Conservation (phyloP, 192 early-diverging fungal species). For the Coemansia sp. region DNA sequence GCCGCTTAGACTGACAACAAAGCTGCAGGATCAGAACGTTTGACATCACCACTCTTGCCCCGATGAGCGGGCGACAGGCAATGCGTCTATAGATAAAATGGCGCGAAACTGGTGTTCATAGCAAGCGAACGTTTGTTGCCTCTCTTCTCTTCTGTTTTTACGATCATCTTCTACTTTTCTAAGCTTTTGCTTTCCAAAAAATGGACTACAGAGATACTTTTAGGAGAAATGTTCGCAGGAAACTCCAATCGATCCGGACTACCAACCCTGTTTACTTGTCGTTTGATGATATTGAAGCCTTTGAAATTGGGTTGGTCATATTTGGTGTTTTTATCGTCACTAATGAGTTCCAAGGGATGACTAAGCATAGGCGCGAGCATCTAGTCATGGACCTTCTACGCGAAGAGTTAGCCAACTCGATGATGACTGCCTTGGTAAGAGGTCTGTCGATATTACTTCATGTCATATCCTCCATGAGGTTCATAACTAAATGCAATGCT, state of each 20-base stretch:
- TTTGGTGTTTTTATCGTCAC: background rate
- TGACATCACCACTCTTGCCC: too few relatives aligned
- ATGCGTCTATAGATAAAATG: too few relatives aligned
- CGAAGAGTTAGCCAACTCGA: background rate
- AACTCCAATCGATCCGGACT: background rate
- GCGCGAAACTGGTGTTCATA: background rate
- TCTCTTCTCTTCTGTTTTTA: background rate
- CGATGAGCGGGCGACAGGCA: too few relatives aligned
- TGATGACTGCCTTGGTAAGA: background rate
- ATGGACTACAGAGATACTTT: background rate
- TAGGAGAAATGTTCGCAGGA: background rate
- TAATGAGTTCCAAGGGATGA: background rate
- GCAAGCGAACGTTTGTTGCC: background rate
- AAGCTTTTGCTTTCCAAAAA: background rate
- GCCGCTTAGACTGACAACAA: background rate
- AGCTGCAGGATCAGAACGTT: background rate
- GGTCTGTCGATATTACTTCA: background rate
- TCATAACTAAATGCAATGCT: background rate
- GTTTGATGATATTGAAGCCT: background rate
- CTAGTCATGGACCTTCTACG: too few relatives aligned
- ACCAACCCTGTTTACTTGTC: background rate
- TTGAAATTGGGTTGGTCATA: background rate
- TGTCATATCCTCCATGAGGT: too few relatives aligned
- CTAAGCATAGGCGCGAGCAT: background rate
- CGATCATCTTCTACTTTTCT: background rate